Conservation (phyloP, 2,329 filamentous ascomycete genomes). For the Cercospora zeina region DNA sequence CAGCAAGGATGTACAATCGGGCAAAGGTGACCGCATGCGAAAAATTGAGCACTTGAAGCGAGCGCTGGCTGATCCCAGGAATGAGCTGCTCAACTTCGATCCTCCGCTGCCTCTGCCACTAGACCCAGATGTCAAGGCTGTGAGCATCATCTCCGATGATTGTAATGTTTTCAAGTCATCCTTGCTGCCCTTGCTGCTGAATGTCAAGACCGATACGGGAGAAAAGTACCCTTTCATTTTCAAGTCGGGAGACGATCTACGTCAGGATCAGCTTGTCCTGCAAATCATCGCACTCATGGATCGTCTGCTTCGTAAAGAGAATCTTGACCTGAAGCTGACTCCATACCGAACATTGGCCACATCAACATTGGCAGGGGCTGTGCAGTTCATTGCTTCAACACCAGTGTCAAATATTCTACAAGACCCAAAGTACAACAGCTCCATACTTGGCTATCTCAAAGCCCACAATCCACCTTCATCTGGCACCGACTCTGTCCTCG, state of each 20-base stretch:
- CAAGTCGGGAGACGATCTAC: slow-evolving; percentile 86
- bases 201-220: slow-evolving; percentile 78
- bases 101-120: slow-evolving; percentile 84
- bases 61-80: slow-evolving; percentile 82
- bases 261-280: slow-evolving; percentile 95
- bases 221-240: slow-evolving; percentile 89
- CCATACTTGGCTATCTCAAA: slow-evolving; percentile 76
- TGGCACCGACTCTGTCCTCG: slow-evolving; percentile 67
- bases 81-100: slow-evolving; percentile 80
- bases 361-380: slow-evolving; percentile 81
- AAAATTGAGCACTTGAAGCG: slow-evolving; percentile 85
- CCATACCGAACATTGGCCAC: slow-evolving; percentile 97
- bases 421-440: slow-evolving; percentile 72
- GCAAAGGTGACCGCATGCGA: slow-evolving; percentile 71
- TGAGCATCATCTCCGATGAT: slow-evolving; percentile 78
- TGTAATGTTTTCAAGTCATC: slow-evolving; percentile 95
- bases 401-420: slow-evolving; percentile 71
- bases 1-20: slow-evolving; percentile 81
- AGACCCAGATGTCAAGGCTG: slow-evolving; percentile 78
- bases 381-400: slow-evolving; percentile 85
- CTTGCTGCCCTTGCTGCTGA: slow-evolving; percentile 83
- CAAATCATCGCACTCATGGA: slow-evolving; percentile 99
- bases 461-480: slow-evolving; percentile 90
- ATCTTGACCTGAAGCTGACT: slow-evolving; percentile 89
- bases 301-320: slow-evolving; percentile 89